Percentiles rank a stretch among this genome's conserved stretches.
These are phyloP conservation scores for Willaertia magna DNA, from an alignment of 208 protist genomes.

Conservation along the genomic window DNA sequence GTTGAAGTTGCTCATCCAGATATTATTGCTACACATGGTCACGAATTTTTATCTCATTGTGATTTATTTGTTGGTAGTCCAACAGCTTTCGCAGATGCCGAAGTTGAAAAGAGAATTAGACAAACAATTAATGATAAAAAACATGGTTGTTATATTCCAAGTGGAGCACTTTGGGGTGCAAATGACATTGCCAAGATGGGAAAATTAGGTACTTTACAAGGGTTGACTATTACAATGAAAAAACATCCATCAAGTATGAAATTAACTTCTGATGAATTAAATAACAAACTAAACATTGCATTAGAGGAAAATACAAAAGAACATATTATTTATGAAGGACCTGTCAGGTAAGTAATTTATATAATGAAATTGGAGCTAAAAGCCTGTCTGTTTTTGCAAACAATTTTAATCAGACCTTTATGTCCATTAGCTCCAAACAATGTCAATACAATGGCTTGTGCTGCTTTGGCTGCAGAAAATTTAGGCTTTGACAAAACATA, in stretches of 20 bases:
- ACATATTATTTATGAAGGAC: constrained; percentile 22
- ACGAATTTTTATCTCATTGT: constrained; percentile 7
- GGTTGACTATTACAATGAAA: constrained; percentile 25
- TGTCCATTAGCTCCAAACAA: constrained; percentile 35
- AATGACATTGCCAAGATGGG: constrained; percentile 33
- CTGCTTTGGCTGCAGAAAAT: constrained; percentile 16
- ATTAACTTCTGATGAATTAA: neutral
- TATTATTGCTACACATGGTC: constrained; percentile 18
- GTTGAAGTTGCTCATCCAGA: constrained; percentile 31
- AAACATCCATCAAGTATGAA: constrained; percentile 27
- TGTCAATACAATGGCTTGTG: constrained; percentile 37
- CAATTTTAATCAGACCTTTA: too few relatives aligned
- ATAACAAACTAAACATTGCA: neutral
- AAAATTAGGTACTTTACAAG: neutral
- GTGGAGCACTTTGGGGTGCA: constrained; percentile 30
- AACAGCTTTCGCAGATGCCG: constrained; percentile 22
- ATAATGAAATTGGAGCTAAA: too few relatives aligned
- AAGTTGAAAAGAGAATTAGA: neutral
- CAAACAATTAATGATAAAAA: too few relatives aligned
- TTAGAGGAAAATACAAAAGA: neutral
- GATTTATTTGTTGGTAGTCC: constrained; percentile 27
- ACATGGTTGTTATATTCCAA: constrained; percentile 20
- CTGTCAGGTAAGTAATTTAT: too few relatives aligned
- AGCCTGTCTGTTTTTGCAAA: too few relatives aligned
- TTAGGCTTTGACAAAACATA: constrained; percentile 24